Base-by-base conservation (phyloP, 805 yeast genomes). In the Kluyveromyces nonfermentans region DNA sequence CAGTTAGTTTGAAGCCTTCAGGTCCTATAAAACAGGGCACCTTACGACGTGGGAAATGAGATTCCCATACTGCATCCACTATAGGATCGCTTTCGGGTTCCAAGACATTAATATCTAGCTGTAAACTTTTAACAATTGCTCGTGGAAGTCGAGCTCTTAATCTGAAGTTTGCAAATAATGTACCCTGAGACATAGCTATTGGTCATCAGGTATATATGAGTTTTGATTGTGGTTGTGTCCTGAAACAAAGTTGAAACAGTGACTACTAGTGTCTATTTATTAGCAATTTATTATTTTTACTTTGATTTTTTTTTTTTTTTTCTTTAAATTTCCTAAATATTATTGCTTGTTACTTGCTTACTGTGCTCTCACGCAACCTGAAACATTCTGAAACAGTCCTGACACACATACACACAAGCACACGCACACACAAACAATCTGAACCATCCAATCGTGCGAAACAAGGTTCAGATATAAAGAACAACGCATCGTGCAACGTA, bases 1-100 rank as follows among this genome's bases (percentile, higher is more conserved):
- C 90, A 47, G 75, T 72, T 61, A 84, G 71, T 65, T 80, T 81
- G 73, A 69, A 78, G 47, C 90, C 89, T 60, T 80, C 75, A 53
- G 79, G 77, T 40, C 85, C 88, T 58, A 74, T 51, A 53, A 80
- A 81, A 50, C 85, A 77, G 60, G 94, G 93, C 51, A 74, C 67
- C 63, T 74, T 78, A 48, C 65, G 68, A 59, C 79, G 68, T 52
- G 90, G 88, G 75, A 83, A 84, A 57, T 68, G 55, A 55, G 67
- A 67, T 44, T 60, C 57, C 63, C 59, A 77, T 57, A 68, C 70
- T 33, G 64, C 71, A 37, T 60, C 54, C 17, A 46, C 54, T 34
- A 56, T 55, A 10, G 30, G 30, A 15, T 56, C 51, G 22, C 14
- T 18, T n/a, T 46, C 53, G 7, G 66, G 62, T n/a, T 56, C 59